These are phyloP conservation scores for Rhododendron williamsianum DNA, from an alignment of 148 eudicot genomes.

Conservation along the genomic window DNA sequence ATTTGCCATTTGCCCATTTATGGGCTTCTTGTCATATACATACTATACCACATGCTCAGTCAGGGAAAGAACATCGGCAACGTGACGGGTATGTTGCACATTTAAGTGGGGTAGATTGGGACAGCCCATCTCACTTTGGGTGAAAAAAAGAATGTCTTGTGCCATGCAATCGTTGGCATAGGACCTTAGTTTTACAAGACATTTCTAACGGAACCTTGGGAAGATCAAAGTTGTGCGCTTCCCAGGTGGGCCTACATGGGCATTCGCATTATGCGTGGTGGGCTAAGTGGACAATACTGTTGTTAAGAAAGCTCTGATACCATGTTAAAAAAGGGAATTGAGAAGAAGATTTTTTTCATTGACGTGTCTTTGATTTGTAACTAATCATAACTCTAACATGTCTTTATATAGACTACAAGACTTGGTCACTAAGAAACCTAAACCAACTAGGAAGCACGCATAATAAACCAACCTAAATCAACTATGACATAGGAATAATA, in stretches of 20 bases:
- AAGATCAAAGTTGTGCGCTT: neutral
- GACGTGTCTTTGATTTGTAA: too few species aligned
- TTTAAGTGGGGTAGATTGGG: neutral
- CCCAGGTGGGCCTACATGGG: neutral
- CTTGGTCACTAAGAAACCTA: too few species aligned
- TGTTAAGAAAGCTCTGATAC: too few species aligned
- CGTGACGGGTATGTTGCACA: neutral
- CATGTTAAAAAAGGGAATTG: too few species aligned
- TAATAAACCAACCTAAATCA: too few species aligned
- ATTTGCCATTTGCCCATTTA: neutral
- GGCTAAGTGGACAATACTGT: neutral
- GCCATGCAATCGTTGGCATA: neutral
- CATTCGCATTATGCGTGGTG: neutral
- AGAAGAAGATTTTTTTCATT: too few species aligned
- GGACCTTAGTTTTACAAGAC: neutral
- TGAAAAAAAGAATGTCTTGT: neutral
- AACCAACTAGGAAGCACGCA: too few species aligned
- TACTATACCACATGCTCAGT: neutral
- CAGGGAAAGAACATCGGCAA: neutral
- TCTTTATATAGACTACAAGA: too few species aligned
- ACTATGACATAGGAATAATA: too few species aligned
- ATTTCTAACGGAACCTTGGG: neutral
- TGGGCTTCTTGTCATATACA: neutral
- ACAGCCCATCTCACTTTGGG: neutral
- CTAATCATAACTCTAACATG: too few species aligned